Percentiles rank a stretch among this genome's conserved stretches.
These are phyloP conservation scores for Russula sp. DNA, from an alignment of 768 basidiomycete genomes.

Conservation along the genomic window DNA sequence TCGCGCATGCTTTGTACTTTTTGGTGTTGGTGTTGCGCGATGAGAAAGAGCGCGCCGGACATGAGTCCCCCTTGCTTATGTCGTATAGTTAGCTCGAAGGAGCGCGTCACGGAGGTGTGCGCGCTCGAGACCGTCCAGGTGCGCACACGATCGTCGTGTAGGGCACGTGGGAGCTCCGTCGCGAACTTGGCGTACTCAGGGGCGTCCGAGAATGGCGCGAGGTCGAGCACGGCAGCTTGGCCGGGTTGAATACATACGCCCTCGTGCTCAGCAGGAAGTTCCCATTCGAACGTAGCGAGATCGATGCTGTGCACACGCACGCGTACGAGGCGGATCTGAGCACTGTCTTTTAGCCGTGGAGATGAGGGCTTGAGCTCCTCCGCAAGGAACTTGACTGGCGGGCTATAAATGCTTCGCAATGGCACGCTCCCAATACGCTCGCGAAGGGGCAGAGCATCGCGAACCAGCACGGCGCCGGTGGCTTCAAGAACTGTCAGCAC, in stretches of 20 bases:
- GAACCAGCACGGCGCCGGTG: slow-evolving; percentile 48
- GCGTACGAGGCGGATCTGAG: slow-evolving; percentile 14
- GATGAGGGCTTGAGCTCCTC: slow-evolving; percentile 35
- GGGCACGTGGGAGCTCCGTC: slow-evolving; percentile 33
- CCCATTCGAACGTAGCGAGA: slow-evolving; percentile 52
- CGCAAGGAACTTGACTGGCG: slow-evolving; percentile 45
- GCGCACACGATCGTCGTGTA: slow-evolving; percentile 56
- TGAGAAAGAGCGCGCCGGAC: slow-evolving; percentile 47
- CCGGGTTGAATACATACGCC: slow-evolving; percentile 33
- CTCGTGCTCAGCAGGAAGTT: slow-evolving; percentile 24
- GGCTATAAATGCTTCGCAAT: slow-evolving; percentile 47
- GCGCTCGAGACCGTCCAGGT: slow-evolving; percentile 55
- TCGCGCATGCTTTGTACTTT: slow-evolving; percentile 25
- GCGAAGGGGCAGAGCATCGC: slow-evolving; percentile 47
- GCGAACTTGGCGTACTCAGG: slow-evolving; percentile 47
- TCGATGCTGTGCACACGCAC: slow-evolving; percentile 39
- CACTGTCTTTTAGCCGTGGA: slow-evolving; percentile 25
- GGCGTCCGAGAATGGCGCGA: slow-evolving; percentile 42
- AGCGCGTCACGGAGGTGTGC: slow-evolving; percentile 20
- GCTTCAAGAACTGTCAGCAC: slow-evolving; percentile 41
- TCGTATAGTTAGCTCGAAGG: slow-evolving; percentile 48
- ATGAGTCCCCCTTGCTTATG: slow-evolving; percentile 45
- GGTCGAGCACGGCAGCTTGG: slow-evolving; percentile 50
- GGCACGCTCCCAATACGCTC: slow-evolving; percentile 30
- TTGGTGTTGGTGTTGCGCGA: slow-evolving; percentile 38